Conservation (phyloP, 2,329 filamentous ascomycete species). For the Blastomyces parvus region DNA sequence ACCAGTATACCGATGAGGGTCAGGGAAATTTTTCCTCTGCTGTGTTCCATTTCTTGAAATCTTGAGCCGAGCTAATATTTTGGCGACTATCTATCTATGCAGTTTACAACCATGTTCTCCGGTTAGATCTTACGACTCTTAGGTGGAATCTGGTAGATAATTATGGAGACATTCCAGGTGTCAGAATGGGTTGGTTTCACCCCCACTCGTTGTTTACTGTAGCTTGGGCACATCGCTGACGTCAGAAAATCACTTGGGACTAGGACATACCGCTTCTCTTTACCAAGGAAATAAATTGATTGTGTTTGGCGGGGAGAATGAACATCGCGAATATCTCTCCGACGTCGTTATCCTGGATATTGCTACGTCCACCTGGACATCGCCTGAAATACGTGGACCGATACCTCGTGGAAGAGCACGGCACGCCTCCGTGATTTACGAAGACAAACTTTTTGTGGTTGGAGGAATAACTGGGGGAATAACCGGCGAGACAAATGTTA, state of each 20-base stretch:
- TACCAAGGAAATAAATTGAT: slow-evolving; percentile 93
- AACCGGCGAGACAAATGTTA: slow-evolving; percentile 81
- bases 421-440: slow-evolving; percentile 87
- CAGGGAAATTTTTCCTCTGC: slow-evolving; percentile 11
- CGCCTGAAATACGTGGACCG: slow-evolving; percentile 74
- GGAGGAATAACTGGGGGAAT: slow-evolving; percentile 97
- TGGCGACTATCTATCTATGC: neutral
- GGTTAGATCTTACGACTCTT: slow-evolving; percentile 73
- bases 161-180: slow-evolving; percentile 94
- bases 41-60: neutral
- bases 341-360: slow-evolving; percentile 95
- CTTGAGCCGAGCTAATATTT: neutral
- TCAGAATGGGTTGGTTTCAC: slow-evolving; percentile 72
- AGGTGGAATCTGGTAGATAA: slow-evolving; percentile 97
- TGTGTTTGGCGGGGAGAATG: slow-evolving; percentile 95
- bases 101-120: slow-evolving; percentile 95
- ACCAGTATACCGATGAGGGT: slow-evolving; percentile 95
- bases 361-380: slow-evolving; percentile 88
- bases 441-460: slow-evolving; percentile 92
- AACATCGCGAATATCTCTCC: slow-evolving; percentile 88
- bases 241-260: slow-evolving; percentile 11
- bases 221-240: slow-evolving; percentile 5
- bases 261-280: slow-evolving; percentile 87
- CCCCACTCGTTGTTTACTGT: neutral
- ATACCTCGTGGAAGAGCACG: slow-evolving; percentile 83